These are phyloP conservation scores for Mycena haematopus DNA, from an alignment of 768 basidiomycete species.

Conservation along the genomic window DNA sequence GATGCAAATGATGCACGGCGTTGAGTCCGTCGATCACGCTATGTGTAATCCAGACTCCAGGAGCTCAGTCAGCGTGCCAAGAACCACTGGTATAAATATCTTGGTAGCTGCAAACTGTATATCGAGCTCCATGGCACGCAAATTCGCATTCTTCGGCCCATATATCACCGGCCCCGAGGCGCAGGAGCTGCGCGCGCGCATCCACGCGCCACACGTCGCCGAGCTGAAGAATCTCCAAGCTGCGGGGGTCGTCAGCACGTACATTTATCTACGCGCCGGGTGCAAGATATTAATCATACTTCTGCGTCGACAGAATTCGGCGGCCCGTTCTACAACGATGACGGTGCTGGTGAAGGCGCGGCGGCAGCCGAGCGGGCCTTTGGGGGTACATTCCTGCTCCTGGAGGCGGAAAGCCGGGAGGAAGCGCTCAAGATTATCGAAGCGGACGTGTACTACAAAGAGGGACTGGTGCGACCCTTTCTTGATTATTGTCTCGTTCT, in stretches of 20 bases:
- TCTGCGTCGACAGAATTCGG: conserved; percentile 18
- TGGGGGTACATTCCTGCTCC: conserved; percentile 21
- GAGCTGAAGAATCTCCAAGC: not conserved
- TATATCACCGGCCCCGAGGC: conserved; percentile 20
- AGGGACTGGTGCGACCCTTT: conserved; percentile 12
- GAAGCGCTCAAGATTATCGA: conserved; percentile 15
- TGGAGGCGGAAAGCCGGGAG: conserved; percentile 20
- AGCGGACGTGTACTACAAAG: conserved; percentile 13
- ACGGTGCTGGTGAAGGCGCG: conserved; percentile 12
- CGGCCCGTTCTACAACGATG: conserved; percentile 23
- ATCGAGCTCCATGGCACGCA: conserved; percentile 14
- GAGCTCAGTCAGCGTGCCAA: no score
- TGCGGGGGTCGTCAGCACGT: conserved; percentile 12
- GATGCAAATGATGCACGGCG: no score
- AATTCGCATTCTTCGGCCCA: conserved; percentile 24
- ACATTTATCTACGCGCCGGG: not conserved
- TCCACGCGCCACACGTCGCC: conserved; percentile 1
- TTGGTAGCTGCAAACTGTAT: not conserved
- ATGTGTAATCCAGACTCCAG: no score
- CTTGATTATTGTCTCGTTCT: not conserved
- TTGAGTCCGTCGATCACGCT: no score
- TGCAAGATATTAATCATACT: not conserved
- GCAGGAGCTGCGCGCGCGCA: conserved; percentile 3
- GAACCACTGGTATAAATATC: no score
- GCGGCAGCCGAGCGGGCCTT: conserved; percentile 12